phyloP scores from a whole-genome alignment of 2,329 filamentous ascomycete genomes.

The Macroventuria anomochaeta region DNA sequence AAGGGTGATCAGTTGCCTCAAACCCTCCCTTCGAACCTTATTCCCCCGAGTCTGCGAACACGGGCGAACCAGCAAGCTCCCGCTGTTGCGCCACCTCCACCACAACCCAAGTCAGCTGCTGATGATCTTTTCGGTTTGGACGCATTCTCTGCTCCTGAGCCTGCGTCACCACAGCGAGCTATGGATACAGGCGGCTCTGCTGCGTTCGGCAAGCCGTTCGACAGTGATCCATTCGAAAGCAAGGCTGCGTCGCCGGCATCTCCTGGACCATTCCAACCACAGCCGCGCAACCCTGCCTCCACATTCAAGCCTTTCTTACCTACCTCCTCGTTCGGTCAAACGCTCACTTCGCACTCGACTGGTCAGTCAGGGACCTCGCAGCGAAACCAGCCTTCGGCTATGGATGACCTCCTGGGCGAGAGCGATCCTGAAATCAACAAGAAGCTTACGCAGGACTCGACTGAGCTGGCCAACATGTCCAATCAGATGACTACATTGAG shows the following conservation, averaged over 20 bases:
- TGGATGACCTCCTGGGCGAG: conserved; percentile 84
- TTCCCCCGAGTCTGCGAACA: conserved; percentile 82
- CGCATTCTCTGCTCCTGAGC: conserved; percentile 62
- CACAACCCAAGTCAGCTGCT: conserved; percentile 75
- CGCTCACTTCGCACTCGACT: conserved; percentile 76
- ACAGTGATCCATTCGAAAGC: conserved; percentile 69
- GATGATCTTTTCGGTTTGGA: conserved; percentile 96
- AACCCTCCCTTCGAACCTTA: conserved; percentile 77
- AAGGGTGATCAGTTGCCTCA: conserved; percentile 73
- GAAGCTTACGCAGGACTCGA: conserved; percentile 85
- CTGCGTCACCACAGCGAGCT: conserved; percentile 64
- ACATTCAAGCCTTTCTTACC: conserved; percentile 91
- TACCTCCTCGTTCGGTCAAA: conserved; percentile 89
- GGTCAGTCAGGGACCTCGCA: conserved; percentile 62
- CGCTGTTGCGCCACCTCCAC: conserved; percentile 41
- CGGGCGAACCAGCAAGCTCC: conserved; percentile 57
- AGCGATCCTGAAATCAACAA: conserved; percentile 87
- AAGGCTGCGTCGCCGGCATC: conserved; percentile 62
- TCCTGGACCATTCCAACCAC: conserved; percentile 56
- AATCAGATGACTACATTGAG: conserved; percentile 92
- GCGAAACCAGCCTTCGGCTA: conserved; percentile 55
- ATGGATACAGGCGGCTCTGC: conserved; percentile 77
- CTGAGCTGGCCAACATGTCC: conserved; percentile 92
- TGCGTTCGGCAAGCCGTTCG: conserved; percentile 49
- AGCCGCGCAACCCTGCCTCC: conserved; percentile 51